These are phyloP conservation scores for Agrocybe pediades DNA, from an alignment of 768 basidiomycete species.

Conservation along the genomic window DNA sequence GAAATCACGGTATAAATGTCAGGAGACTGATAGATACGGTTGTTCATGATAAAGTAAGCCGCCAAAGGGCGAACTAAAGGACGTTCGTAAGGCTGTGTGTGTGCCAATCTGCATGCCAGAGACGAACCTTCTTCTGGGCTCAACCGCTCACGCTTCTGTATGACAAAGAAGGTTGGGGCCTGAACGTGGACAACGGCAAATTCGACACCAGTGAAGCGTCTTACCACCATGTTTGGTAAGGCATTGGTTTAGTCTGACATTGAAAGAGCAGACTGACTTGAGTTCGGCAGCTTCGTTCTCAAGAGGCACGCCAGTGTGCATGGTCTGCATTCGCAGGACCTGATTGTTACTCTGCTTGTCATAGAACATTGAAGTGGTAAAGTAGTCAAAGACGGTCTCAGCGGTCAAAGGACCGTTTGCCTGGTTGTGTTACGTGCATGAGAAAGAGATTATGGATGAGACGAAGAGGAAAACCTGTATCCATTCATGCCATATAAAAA, in stretches of 20 bases:
- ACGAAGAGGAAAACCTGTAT: conserved; percentile 53
- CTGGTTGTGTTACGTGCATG: conserved; percentile 31
- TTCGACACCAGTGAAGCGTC: conserved; percentile 86
- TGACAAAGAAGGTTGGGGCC: conserved; percentile 82
- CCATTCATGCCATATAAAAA: conserved; percentile 93
- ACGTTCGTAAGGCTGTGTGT: conserved; percentile 8
- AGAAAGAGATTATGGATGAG: conserved; percentile 1
- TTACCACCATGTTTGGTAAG: conserved; percentile 28
- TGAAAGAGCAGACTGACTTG: conserved; percentile 49
- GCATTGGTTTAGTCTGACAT: neutral
- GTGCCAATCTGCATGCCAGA: neutral
- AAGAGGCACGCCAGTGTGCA: conserved; percentile 77
- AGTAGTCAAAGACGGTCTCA: conserved; percentile 88
- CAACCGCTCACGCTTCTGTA: conserved; percentile 85
- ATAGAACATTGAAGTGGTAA: conserved; percentile 89
- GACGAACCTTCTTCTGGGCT: conserved; percentile 80
- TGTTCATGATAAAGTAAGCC: conserved; percentile 87
- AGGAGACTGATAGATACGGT: conserved; percentile 87
- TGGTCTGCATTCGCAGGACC: conserved; percentile 90
- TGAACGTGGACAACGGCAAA: conserved; percentile 82
- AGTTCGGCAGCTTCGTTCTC: conserved; percentile 85
- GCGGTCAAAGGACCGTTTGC: conserved; percentile 76
- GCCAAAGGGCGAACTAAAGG: conserved; percentile 70
- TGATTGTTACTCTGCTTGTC: conserved; percentile 95
- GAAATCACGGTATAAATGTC: conserved; percentile 84